A percentile compares a stretch with the other conserved stretches of the same genome.
Evolutionary conservation across 768 basidiomycete species (phyloP).

Genomic region (Auriscalpium orientale): DNA sequence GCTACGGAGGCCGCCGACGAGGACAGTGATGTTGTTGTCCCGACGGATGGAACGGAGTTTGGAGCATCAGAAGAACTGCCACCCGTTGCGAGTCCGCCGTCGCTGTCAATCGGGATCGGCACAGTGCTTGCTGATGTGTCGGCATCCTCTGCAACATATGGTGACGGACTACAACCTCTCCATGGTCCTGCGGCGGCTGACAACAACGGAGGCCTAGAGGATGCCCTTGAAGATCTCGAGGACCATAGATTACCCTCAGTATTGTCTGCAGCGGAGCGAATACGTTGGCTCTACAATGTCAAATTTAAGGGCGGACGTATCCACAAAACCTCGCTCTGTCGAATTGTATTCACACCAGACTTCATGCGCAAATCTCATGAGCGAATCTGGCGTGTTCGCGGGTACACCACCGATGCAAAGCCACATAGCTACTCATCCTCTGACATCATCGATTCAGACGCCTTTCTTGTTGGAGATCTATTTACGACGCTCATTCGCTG

Average conservation of each 20-base stretch:
- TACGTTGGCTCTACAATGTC: background rate
- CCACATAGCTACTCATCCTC: background rate
- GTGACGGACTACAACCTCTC: background rate
- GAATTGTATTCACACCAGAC: no score
- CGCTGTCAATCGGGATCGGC: no score
- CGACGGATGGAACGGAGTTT: background rate
- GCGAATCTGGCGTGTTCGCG: no score
- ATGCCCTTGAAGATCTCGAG: background rate
- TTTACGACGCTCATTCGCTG: background rate
- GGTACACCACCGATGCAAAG: no score
- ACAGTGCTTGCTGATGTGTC: no score
- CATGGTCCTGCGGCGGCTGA: background rate
- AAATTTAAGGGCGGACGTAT: no score
- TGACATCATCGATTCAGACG: background rate
- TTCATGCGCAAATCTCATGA: no score
- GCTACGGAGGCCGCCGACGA: background rate
- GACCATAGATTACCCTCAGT: background rate
- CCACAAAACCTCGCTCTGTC: background rate
- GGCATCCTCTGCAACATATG: no score
- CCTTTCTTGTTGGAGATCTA: background rate
- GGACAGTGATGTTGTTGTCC: background rate
- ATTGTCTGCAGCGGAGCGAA: background rate
- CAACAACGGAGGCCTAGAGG: background rate
- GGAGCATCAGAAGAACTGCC: background rate
- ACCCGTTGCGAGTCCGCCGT: background rate